Evolutionary conservation across 1,284 basidiomycete genomes (phyloP), one percentile per base, ranked within the genome.

Genomic region (Spongiforma sp.): DNA sequence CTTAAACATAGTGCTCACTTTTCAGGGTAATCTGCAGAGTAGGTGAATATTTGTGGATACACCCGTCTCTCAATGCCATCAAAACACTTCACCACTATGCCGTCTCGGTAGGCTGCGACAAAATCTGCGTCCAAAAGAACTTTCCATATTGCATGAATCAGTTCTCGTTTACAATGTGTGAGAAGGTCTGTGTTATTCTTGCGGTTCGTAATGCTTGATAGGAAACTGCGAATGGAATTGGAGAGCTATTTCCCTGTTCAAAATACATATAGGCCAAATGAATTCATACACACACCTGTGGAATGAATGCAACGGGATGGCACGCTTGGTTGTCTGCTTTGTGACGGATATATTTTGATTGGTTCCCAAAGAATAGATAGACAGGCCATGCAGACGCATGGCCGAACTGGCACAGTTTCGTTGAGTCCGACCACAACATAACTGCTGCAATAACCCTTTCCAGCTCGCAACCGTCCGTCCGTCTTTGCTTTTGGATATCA

Each of bases 21-120:
- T 24, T 57, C 56, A 10, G 56, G 56, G 19, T 57, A 57, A 43
- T 57, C 56, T 1, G 39, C 56, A 17, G 39, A 57, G 39, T 57
- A 57, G 7, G 56, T 57, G 36, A 57, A 57, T 4, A 57, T 57
- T 3, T 14, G 30, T 10, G 56, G 56, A 17, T 32, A 57, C 4
- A 57, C 30, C n/a, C 4, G n/a, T 37, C 39, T 41, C 7, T 9
- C 15, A 8, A 57, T 11, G 12, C 56, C 56, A 41, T 57, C 14
- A 15, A 43, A 57, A n/a, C 56, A 57, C 6, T 32, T 3, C 2
- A 57, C 19, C 1, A 57, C 30, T 15, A 57, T 43, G 15, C 28
- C 30, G 24, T 57, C 33, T 11, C 30, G 6, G 21, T 57, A 57
- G 21, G 30, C 57, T n/a, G 21, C n/a, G 9, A 54, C 12, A 4